Evolutionary conservation across 2,329 filamentous ascomycete genomes (phyloP).

Genomic region (Monosporascus sp.): DNA sequence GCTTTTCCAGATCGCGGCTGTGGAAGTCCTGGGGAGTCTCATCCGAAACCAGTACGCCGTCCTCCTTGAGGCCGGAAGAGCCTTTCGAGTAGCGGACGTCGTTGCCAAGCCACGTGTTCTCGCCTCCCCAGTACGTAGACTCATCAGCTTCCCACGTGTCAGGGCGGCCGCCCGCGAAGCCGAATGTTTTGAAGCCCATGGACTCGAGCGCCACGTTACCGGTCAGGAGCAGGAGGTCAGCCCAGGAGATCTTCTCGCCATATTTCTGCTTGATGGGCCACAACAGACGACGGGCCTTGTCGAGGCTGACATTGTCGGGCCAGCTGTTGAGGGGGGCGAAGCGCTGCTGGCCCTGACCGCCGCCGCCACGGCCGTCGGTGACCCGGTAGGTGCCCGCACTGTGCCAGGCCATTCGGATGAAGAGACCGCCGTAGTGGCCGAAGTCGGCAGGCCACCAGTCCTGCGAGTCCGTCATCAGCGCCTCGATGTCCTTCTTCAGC

Average conservation of each 20-base stretch:
- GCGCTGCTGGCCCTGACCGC: conserved; percentile 69
- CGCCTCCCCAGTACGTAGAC: conserved; percentile 71
- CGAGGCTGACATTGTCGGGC: conserved; percentile 73
- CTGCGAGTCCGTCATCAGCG: conserved; percentile 72
- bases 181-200: conserved; percentile 70
- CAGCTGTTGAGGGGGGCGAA: conserved; percentile 79
- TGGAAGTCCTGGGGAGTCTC: conserved; percentile 40
- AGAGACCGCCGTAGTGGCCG: conserved; percentile 75
- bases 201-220: conserved; percentile 74
- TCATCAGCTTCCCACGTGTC: conserved; percentile 75
- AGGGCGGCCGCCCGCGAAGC: conserved; percentile 66
- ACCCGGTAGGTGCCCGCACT: conserved; percentile 74
- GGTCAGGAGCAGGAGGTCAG: conserved; percentile 65
- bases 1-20: conserved; percentile 61
- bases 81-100: conserved; percentile 62
- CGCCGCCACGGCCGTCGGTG: conserved; percentile 69
- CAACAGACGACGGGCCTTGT: conserved; percentile 74
- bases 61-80: conserved; percentile 35
- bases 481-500: conserved; percentile 69
- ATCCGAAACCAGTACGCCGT: conserved; percentile 29
- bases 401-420: conserved; percentile 80
- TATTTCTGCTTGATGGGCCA: conserved; percentile 86
- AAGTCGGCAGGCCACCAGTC: conserved; percentile 81
- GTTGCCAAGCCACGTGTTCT: conserved; percentile 71
- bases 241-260: conserved; percentile 77